These are phyloP conservation scores for Elongisporangium undulatum DNA, from an alignment of 352 stramenopile species.

Conservation along the genomic window DNA sequence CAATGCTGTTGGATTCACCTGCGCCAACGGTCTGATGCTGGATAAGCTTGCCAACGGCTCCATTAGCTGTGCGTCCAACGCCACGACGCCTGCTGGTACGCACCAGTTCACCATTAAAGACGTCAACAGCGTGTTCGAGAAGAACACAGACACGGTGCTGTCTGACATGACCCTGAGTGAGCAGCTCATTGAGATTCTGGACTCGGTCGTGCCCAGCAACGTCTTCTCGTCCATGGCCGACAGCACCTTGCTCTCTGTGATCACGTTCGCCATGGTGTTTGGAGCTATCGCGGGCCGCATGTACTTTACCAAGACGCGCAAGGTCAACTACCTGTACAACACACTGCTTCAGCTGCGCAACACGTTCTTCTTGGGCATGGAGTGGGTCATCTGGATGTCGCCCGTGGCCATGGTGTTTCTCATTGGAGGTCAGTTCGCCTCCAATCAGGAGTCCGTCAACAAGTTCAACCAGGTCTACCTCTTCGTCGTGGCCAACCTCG, in stretches of 20 bases:
- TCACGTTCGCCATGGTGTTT: slow-evolving; percentile 67
- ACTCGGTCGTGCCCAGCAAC: slow-evolving; percentile 59
- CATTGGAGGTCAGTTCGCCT: slow-evolving; percentile 50
- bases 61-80: slow-evolving; percentile 18
- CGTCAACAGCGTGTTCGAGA: slow-evolving; percentile 43
- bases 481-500: slow-evolving; percentile 38
- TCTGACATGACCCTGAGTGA: slow-evolving; percentile 49
- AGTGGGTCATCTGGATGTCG: slow-evolving; percentile 67
- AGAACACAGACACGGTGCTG: slow-evolving; percentile 28
- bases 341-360: slow-evolving; percentile 61
- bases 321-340: slow-evolving; percentile 63
- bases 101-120: slow-evolving; percentile 38
- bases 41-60: slow-evolving; percentile 17
- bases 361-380: slow-evolving; percentile 63
- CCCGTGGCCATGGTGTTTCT: slow-evolving; percentile 60
- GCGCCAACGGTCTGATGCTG: slow-evolving; percentile 34
- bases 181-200: slow-evolving; percentile 52
- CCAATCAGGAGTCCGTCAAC: slow-evolving; percentile 30
- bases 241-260: slow-evolving; percentile 47
- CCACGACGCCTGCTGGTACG: background rate
- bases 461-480: slow-evolving; percentile 46
- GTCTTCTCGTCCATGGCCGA: slow-evolving; percentile 44
- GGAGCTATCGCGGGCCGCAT: slow-evolving; percentile 46
- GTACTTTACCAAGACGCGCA: slow-evolving; percentile 54
- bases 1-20: slow-evolving; percentile 47